A percentile compares a stretch with the other conserved stretches of the same genome.
Evolutionary conservation across 2,329 filamentous ascomycete species (phyloP).

Genomic region (Colletotrichum filicis): DNA sequence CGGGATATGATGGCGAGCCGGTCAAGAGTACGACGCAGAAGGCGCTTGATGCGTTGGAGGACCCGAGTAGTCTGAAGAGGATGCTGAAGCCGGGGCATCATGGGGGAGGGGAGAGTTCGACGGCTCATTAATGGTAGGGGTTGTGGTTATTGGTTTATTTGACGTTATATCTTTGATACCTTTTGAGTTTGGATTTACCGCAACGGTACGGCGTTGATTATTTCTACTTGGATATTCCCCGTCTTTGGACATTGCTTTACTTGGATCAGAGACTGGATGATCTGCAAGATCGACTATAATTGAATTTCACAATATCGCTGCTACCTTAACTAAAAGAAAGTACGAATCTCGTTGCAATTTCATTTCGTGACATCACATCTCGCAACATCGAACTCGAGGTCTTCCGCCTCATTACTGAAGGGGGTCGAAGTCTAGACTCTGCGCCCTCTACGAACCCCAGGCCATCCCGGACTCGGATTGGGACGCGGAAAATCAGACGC

Average conservation of each 20-base stretch:
- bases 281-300: slow-evolving; percentile 10
- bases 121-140: not conserved
- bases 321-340: not conserved
- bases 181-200: not conserved
- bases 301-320: not conserved
- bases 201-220: not conserved
- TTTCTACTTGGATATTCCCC: not conserved
- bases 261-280: not conserved
- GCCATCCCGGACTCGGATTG: not conserved
- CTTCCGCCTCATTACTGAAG: too few species aligned
- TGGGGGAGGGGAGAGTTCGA: slow-evolving; percentile 21
- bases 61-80: slow-evolving; percentile 59
- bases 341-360: too few species aligned
- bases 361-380: too few species aligned
- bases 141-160: not conserved
- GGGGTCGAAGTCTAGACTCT: not conserved
- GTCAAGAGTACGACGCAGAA: slow-evolving; percentile 64
- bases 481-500: slow-evolving; percentile 17
- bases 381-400: too few species aligned
- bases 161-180: slow-evolving; percentile 19
- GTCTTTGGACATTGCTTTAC: not conserved
- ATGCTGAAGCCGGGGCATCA: slow-evolving; percentile 18
- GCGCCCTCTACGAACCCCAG: not conserved
- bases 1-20: slow-evolving; percentile 47
- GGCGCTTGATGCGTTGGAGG: slow-evolving; percentile 61